phyloP scores from a whole-genome alignment of 495 filamentous ascomycete genomes.

The Xeromyces bisporus region DNA sequence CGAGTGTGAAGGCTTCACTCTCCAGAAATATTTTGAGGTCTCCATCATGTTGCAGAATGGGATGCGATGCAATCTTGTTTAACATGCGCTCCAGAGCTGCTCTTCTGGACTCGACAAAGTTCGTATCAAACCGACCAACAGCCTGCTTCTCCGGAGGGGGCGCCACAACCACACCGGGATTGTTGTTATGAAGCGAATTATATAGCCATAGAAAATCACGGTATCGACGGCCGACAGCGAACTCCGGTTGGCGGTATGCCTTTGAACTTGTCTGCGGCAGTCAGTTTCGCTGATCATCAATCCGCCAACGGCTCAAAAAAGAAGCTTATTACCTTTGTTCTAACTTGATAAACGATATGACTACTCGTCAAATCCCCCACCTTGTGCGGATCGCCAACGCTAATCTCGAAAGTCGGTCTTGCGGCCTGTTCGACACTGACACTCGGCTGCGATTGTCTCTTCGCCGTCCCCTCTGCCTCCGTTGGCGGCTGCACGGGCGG shows the following conservation, averaged over 20 bases:
- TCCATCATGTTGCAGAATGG: conserved; percentile 78
- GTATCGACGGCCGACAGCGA: conserved; percentile 81
- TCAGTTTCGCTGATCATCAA: conserved; percentile 6
- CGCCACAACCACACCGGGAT: conserved; percentile 86
- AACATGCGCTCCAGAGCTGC: conserved; percentile 90
- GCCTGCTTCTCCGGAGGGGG: conserved; percentile 97
- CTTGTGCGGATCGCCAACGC: conserved; percentile 91
- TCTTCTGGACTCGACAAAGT: conserved; percentile 85
- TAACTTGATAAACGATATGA: conserved; percentile 91
- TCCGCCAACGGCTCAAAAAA: no score
- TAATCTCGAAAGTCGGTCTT: conserved; percentile 80
- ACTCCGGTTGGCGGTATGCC: conserved; percentile 79
- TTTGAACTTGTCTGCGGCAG: conserved; percentile 76
- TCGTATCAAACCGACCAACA: conserved; percentile 86
- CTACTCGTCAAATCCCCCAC: conserved; percentile 92
- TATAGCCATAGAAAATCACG: conserved; percentile 97
- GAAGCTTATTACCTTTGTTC: conserved; percentile 75
- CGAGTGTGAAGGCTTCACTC: conserved; percentile 85
- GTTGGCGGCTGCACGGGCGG: conserved; percentile 57
- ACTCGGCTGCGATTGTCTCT: conserved; percentile 57
- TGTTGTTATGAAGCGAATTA: conserved; percentile 79
- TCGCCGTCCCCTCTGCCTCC: conserved; percentile 19
- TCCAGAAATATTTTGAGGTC: conserved; percentile 94
- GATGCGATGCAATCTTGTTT: conserved; percentile 83
- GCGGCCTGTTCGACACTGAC: conserved; percentile 79